phyloP scores from a whole-genome alignment of 495 filamentous ascomycete genomes.

The Penicillium lividum region DNA sequence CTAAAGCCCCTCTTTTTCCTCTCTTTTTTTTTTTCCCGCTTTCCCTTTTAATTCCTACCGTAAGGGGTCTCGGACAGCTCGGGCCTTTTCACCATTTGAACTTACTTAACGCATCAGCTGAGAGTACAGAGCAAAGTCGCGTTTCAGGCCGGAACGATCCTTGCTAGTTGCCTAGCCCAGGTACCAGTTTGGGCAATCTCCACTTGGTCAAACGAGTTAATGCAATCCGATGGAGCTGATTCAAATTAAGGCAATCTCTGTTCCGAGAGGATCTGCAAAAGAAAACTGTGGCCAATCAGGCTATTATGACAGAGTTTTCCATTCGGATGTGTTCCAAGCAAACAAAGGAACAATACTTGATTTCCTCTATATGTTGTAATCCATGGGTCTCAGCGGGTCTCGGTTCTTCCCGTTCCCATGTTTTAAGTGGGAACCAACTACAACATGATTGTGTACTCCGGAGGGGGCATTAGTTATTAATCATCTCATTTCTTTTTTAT shows the following conservation, averaged over 20 bases:
- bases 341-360: no score
- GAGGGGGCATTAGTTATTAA: no score
- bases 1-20: neutral
- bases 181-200: constrained; percentile 8
- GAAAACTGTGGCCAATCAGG: neutral
- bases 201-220: constrained; percentile 17
- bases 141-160: constrained; percentile 21
- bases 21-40: neutral
- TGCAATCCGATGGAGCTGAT: constrained; percentile 17
- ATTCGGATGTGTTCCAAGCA: no score
- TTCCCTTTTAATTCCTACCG: neutral
- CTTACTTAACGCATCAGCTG: constrained; percentile 20
- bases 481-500: neutral
- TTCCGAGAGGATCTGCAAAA: constrained; percentile 15
- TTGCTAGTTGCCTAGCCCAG: constrained; percentile 26
- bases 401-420: constrained; percentile 18
- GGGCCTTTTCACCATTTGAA: neutral
- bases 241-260: constrained; percentile 15
- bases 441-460: no score
- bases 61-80: neutral
- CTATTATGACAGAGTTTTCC: neutral
- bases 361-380: no score
- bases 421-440: constrained; percentile 10
- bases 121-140: constrained; percentile 19
- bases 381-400: no score